Base-by-base conservation (phyloP, 257 asterid genomes). In the Jasminum sambac region DNA sequence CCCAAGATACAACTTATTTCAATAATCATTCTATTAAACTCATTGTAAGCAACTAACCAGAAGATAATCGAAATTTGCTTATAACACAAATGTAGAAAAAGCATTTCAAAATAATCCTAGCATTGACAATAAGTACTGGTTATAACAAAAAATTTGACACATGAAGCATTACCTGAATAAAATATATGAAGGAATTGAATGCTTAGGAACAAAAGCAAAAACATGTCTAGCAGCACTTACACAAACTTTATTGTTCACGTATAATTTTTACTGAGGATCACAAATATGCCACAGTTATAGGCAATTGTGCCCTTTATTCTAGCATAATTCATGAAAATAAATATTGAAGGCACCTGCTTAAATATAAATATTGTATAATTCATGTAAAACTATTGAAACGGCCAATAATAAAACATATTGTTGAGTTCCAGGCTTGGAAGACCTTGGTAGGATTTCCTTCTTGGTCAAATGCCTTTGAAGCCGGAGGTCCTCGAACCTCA, bases 401-500 rank as follows among this genome's bases (percentile, higher is more conserved):
- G 66, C 30, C 61, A 82, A 46, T 26, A 60, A 14, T 17, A 68
- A 24, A 36, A 55, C 71, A 74, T 23, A 68, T 30, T 21, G 62
- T 21, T 19, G 73, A 34, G 70, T 73, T 76, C 41, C 36, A 67
- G 75, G 68, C 68, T 42, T 48, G 55, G 68, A 71, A 67, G 78
- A 92, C 98, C 99, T 94, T 90, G 61, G 97, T 94, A 57, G 97
- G 97, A 79, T 91, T 94, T 74, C 99, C 96, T 67, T 81, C 84
- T 79, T 72, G 83, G 72, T 94, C 97, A 80, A 86, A 94, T 57
- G 97, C 96, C 81, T 91, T 91, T 3, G 89, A 86, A 72, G 84
- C 87, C 64, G 96, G 99, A 77, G 99, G 99, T 72, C 97, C 99
- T 59, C 99, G 92, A 69, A 88, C 82, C 87, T 91, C 99, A 77